Evolutionary conservation across 2,329 filamentous ascomycete genomes (phyloP).

Genomic region (Aureobasidium uvarum): DNA sequence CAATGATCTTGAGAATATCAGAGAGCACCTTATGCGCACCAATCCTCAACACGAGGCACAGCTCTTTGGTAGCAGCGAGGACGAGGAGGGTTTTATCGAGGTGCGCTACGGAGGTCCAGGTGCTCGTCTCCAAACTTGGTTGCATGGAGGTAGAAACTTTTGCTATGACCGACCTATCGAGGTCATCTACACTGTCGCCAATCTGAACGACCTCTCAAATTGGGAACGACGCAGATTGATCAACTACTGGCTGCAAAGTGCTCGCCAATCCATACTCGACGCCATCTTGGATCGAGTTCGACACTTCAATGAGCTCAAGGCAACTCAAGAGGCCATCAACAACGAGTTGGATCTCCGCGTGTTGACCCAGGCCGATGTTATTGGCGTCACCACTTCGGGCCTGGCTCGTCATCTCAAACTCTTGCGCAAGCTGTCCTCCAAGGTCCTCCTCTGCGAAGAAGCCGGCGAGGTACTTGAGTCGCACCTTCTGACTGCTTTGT

Average conservation of each 20-base stretch:
- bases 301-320: constrained; percentile 29
- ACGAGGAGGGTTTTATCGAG: neutral
- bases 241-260: constrained; percentile 29
- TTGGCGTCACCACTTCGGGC: constrained; percentile 61
- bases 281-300: constrained; percentile 31
- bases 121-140: constrained; percentile 31
- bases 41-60: constrained; percentile 31
- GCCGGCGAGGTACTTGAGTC: constrained; percentile 66
- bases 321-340: constrained; percentile 34
- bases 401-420: constrained; percentile 54
- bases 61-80: constrained; percentile 28
- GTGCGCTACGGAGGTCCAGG: neutral
- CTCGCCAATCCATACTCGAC: constrained; percentile 26
- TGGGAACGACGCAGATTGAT: constrained; percentile 25
- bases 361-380: constrained; percentile 48
- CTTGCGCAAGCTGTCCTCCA: constrained; percentile 51
- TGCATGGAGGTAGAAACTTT: neutral
- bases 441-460: constrained; percentile 65
- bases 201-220: constrained; percentile 14
- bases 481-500: constrained; percentile 58
- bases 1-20: neutral
- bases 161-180: neutral
- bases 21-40: constrained; percentile 28
- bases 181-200: neutral
- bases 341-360: constrained; percentile 44